Evolutionary conservation across 148 eudicot species (phyloP).

Genomic region (Arctostaphylos glauca): DNA sequence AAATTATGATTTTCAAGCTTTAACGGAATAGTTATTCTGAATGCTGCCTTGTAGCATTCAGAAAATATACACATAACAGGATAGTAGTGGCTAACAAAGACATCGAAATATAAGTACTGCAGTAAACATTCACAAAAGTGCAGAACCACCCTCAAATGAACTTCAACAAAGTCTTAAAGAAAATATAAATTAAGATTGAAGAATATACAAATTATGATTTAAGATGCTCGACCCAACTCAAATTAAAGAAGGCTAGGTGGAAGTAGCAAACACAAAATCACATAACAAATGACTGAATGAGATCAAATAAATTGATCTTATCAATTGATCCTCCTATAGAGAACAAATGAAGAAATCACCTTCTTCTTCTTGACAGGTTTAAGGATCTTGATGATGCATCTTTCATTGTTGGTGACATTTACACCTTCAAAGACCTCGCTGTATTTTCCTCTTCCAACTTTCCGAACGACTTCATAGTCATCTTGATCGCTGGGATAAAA

Average conservation of each 20-base stretch:
- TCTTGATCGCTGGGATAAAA: slow-evolving; percentile 33
- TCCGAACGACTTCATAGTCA: slow-evolving; percentile 45
- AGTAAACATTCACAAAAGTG: background rate
- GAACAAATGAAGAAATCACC: slow-evolving; percentile 16
- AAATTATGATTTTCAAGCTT: background rate
- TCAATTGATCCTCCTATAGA: background rate
- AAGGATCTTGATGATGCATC: slow-evolving; percentile 42
- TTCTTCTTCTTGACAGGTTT: slow-evolving; percentile 49
- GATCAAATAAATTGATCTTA: background rate
- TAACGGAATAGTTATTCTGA: background rate
- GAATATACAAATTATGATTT: background rate
- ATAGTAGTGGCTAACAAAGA: background rate
- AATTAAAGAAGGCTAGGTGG: background rate
- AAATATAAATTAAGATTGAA: background rate
- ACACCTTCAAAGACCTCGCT: slow-evolving; percentile 50
- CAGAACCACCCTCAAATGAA: background rate
- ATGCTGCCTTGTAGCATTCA: background rate
- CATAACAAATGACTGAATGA: background rate
- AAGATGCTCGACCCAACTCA: background rate
- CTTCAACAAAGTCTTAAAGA: background rate
- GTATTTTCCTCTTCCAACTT: slow-evolving; percentile 46
- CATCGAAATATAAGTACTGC: background rate
- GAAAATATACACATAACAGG: background rate
- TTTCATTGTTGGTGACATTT: slow-evolving; percentile 32
- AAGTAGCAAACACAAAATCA: background rate